A percentile compares a stretch with the other conserved stretches of the same genome.
Conservation (phyloP, 78 protist species). For the Dictyostelium discoideum region DNA sequence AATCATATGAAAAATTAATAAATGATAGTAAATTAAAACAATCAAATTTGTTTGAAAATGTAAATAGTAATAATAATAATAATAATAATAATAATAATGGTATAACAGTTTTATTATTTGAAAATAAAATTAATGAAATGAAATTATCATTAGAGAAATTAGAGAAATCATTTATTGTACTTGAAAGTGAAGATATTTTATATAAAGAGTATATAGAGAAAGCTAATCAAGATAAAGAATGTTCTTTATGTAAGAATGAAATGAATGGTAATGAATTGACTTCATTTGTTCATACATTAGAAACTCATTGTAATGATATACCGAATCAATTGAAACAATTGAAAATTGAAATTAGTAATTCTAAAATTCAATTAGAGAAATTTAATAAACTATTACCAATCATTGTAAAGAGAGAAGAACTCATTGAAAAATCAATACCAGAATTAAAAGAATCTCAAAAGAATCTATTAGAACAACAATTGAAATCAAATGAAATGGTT, state of each 20-base stretch:
- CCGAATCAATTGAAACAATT: slow-evolving; percentile 18
- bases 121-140: background rate
- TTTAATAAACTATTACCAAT: background rate
- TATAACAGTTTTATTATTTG: background rate
- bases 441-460: background rate
- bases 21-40: background rate
- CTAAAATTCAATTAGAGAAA: background rate
- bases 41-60: no score
- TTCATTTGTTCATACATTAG: slow-evolving; percentile 20
- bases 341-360: background rate
- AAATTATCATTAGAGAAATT: background rate
- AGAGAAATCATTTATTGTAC: slow-evolving; percentile 28
- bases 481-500: background rate
- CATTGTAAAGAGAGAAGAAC: background rate
- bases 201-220: slow-evolving; percentile 69
- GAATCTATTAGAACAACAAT: background rate
- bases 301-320: slow-evolving; percentile 37
- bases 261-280: slow-evolving; percentile 22
- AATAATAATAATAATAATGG: background rate
- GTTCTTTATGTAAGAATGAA: slow-evolving; percentile 62
- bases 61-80: background rate
- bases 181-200: slow-evolving; percentile 58
- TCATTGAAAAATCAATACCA: background rate
- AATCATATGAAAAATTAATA: background rate
- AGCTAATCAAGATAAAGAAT: slow-evolving; percentile 40